Percentiles rank a stretch among this genome's conserved stretches.
These are phyloP conservation scores for Clohesyomyces aquaticus DNA, from an alignment of 495 filamentous ascomycete species.

Conservation along the genomic window DNA sequence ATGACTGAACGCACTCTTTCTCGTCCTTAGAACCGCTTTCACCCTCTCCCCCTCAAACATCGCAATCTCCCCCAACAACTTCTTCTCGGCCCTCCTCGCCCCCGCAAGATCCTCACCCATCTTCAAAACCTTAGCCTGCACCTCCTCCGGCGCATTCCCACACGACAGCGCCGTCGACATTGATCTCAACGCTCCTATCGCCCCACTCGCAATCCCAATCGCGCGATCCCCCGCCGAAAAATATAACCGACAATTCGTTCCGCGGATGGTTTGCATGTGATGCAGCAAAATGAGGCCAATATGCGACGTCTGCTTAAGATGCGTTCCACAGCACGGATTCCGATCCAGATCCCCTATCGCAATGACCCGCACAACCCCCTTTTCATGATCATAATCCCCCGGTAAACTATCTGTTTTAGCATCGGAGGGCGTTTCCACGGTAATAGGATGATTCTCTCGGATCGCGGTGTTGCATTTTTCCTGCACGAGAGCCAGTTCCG, in stretches of 20 bases:
- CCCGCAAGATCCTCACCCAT: conserved; percentile 6
- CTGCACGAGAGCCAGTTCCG: conserved; percentile 15
- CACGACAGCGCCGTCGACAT: conserved; percentile 17
- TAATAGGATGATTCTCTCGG: conserved; percentile 22
- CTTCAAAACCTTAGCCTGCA: conserved; percentile 8
- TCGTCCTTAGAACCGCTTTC: neutral
- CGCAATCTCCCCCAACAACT: conserved; percentile 24
- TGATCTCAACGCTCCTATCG: conserved; percentile 10
- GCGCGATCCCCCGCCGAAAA: conserved; percentile 27
- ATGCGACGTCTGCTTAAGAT: conserved; percentile 31
- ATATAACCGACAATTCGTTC: conserved; percentile 26
- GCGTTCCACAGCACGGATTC: conserved; percentile 33
- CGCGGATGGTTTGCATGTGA: conserved; percentile 27
- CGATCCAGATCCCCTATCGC: conserved; percentile 25
- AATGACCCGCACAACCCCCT: conserved; percentile 29
- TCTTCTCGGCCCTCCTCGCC: conserved; percentile 12
- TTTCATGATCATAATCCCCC: conserved; percentile 27
- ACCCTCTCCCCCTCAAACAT: conserved; percentile 25
- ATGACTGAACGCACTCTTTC: conserved; percentile 21
- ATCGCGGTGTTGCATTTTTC: conserved; percentile 21
- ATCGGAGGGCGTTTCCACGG: conserved; percentile 20
- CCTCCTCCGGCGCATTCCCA: neutral
- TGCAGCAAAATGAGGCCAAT: conserved; percentile 27
- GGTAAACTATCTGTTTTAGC: conserved; percentile 17
- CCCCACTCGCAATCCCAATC: conserved; percentile 6